phyloP scores from a whole-genome alignment of 352 stramenopile species.

The Pythium utonaiense region DNA sequence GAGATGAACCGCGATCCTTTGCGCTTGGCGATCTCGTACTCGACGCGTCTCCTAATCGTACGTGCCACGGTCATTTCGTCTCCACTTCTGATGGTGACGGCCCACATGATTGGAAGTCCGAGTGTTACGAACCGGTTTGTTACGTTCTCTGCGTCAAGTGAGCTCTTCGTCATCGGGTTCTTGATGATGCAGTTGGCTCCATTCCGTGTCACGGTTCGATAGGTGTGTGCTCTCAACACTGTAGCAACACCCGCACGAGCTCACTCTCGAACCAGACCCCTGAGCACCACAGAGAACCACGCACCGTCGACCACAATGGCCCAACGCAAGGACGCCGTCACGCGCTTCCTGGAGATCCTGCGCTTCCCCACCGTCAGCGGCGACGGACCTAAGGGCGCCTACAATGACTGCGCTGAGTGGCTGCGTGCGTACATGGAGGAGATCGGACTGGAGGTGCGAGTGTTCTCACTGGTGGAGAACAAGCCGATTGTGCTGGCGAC shows the following conservation, averaged over 20 bases:
- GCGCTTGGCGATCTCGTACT: conserved; percentile 77
- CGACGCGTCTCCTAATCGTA: conserved; percentile 48
- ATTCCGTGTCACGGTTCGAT: conserved; percentile 1
- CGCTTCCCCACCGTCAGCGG: conserved; percentile 73
- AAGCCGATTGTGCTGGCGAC: conserved; percentile 90
- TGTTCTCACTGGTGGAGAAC: conserved; percentile 52
- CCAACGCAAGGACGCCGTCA: conserved; percentile 31
- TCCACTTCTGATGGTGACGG: background rate
- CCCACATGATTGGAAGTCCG: background rate
- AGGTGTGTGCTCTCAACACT: conserved; percentile 4
- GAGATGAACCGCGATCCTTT: conserved; percentile 83
- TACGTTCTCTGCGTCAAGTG: background rate
- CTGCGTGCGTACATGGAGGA: conserved; percentile 19
- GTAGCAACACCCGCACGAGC: background rate
- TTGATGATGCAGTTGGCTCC: background rate
- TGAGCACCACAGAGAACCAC: no score
- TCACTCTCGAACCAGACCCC: background rate
- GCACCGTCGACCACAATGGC: conserved; percentile 19
- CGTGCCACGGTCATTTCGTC: conserved; percentile 10
- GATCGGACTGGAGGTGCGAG: conserved; percentile 32
- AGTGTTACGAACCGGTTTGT: background rate
- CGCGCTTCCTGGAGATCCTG: conserved; percentile 74
- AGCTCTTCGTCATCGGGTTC: background rate
- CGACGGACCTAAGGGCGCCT: conserved; percentile 60
- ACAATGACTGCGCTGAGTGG: conserved; percentile 32